phyloP scores from a whole-genome alignment of 805 yeast species.

The Metschnikowia rubicola region DNA sequence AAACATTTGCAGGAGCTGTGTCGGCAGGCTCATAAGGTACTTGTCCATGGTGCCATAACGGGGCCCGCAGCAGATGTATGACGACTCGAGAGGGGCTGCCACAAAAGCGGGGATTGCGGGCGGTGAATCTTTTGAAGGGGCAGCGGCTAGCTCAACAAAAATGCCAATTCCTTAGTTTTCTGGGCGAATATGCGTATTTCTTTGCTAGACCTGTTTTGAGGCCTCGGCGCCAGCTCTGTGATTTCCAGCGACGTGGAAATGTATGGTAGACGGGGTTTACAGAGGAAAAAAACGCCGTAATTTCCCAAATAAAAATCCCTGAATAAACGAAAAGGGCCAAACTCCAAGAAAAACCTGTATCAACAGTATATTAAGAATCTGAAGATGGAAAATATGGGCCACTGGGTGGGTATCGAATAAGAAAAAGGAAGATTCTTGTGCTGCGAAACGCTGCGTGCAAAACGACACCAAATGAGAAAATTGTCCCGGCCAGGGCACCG shows the following conservation, averaged over 20 bases:
- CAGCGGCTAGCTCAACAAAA: too few relatives aligned
- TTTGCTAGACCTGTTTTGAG: not conserved
- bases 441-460: slow-evolving; percentile 12
- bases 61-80: not conserved
- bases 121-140: too few relatives aligned
- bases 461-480: slow-evolving; percentile 8
- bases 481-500: slow-evolving; percentile 1
- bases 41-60: slow-evolving; percentile 31
- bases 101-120: not conserved
- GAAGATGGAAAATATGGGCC: not conserved
- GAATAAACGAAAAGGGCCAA: too few relatives aligned
- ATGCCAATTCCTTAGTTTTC: too few relatives aligned
- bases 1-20: slow-evolving; percentile 34
- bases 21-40: slow-evolving; percentile 39
- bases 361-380: too few relatives aligned
- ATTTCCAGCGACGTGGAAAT: not conserved
- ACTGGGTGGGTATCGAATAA: not conserved
- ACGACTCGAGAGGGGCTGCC: not conserved
- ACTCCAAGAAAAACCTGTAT: too few relatives aligned
- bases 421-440: not conserved
- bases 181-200: too few relatives aligned
- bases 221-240: not conserved
- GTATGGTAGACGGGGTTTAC: not conserved
- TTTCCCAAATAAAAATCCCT: too few relatives aligned
- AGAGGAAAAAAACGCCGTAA: too few relatives aligned